A percentile compares a stretch with the other conserved stretches of the same genome.
These are phyloP conservation scores for Scheffersomyces stambukii DNA, from an alignment of 1,139 yeast genomes.

Conservation along the genomic window DNA sequence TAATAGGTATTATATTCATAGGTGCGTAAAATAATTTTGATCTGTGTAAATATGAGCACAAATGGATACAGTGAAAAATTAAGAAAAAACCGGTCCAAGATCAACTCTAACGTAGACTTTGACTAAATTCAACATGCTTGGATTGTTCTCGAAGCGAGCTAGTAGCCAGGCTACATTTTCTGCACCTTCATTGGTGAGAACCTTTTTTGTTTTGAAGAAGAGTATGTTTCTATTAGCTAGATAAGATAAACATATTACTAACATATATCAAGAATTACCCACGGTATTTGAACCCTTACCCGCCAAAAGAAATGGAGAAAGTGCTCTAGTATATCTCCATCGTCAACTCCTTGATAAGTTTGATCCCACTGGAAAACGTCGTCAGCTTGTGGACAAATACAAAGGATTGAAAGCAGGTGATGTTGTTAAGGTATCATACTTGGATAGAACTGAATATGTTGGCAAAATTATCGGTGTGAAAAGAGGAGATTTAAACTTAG, in stretches of 20 bases:
- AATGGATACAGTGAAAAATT: too few species aligned
- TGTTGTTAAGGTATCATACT: conserved; percentile 69
- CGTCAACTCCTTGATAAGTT: conserved; percentile 49
- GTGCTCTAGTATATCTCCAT: conserved; percentile 45
- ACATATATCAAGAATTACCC: conserved; percentile 16
- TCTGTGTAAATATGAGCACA: too few species aligned
- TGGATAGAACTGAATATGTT: conserved; percentile 62
- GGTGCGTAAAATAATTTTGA: too few species aligned
- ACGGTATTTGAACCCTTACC: conserved; percentile 54
- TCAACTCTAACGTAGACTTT: too few species aligned
- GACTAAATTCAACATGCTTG: too few species aligned
- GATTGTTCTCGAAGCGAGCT: conserved; percentile 10
- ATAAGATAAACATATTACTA: conserved; percentile 9
- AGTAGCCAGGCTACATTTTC: conserved; percentile 8
- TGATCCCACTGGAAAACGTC: conserved; percentile 73
- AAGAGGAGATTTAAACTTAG: conserved; percentile 54
- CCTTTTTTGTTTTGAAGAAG: conserved; percentile 17
- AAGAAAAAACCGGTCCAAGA: too few species aligned
- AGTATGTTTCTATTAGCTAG: conserved; percentile 13
- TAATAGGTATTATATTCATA: too few species aligned
- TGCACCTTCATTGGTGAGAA: too few species aligned
- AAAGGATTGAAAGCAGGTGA: conserved; percentile 73
- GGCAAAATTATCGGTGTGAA: conserved; percentile 79
- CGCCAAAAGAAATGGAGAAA: conserved; percentile 46
- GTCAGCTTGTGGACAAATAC: conserved; percentile 49